Evolutionary conservation across 495 filamentous ascomycete genomes (phyloP), one percentile per base, ranked within the genome.

Genomic region (Cudoniella acicularis): DNA sequence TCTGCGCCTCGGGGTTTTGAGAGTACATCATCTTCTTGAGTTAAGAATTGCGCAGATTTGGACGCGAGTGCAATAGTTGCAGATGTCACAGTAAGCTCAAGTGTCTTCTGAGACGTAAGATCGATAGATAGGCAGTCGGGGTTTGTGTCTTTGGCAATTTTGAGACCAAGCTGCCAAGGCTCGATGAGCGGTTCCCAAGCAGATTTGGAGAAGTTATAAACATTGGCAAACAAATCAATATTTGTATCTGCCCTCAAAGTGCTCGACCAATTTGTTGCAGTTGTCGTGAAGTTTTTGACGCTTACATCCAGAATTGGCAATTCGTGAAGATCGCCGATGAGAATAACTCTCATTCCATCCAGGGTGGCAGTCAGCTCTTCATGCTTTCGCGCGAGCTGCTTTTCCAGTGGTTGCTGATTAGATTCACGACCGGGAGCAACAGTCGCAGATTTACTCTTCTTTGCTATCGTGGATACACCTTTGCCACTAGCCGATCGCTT

Each of bases 171-270:
- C 59, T 94, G 86, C 94, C 94, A 98, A 27, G 95, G 94, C 70
- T 98, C 94, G 23, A 98, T 87, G 27, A 98, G 75, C 9, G 94
- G 94, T 70, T 98, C 94, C 94, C 94, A 98, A 9, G 91, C 89
- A 0, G 95, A 98, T 70, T 98, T 98, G 20, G 94, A 92, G 72
- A 98, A 98, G 71, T 98, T 98, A 78, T 95, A 98, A 52, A 98
- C 86, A 69, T 98, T 98, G 65, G 95, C 79, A 71, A 94, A 96
- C 57, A 91, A 92, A 63, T 98, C 91, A 54, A 98, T 86, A 30
- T 77, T 90, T 0, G 90, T 90, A 67, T 97, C 92, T 1, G 90
- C 92, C 64, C 83, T 91, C 73, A 98, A 78, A 10, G 86, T 87
- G 17, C 86, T 87, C 3, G 92, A 91, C 94, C 94, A 98, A 72